Percentiles rank a stretch among this genome's conserved stretches.
phyloP scores from a whole-genome alignment of 768 basidiomycete genomes.

The Peribolospora kevripleyi region DNA sequence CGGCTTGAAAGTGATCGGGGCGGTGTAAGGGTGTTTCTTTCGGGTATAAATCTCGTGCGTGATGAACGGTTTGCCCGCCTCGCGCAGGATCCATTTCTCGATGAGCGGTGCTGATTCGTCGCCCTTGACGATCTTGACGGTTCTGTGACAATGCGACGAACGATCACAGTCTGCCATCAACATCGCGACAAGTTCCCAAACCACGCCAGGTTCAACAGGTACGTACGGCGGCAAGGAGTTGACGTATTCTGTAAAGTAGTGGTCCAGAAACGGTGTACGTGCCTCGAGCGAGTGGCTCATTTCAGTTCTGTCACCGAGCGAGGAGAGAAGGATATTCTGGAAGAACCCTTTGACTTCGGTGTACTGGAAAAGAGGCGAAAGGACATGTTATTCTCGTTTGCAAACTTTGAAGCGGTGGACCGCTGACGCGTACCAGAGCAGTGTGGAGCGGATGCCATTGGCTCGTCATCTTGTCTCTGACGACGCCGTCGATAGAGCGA shows the following conservation, averaged over 20 bases:
- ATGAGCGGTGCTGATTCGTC: constrained; percentile 1
- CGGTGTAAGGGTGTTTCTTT: no score
- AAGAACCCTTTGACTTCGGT: constrained; percentile 13
- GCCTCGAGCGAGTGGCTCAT: constrained; percentile 17
- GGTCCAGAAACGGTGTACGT: constrained; percentile 15
- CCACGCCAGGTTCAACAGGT: not conserved
- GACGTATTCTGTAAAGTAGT: constrained; percentile 14
- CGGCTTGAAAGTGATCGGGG: no score
- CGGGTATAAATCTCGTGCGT: no score
- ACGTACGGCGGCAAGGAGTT: constrained; percentile 9
- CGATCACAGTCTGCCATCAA: no score
- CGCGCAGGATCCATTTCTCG: constrained; percentile 15
- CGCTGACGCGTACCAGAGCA: no score
- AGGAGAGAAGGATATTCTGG: constrained; percentile 14
- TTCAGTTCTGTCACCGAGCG: constrained; percentile 16
- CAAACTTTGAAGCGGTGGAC: no score
- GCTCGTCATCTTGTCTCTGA: constrained; percentile 5
- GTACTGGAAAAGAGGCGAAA: no score
- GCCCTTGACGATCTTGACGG: constrained; percentile 8
- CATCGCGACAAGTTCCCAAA: not conserved
- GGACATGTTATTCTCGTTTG: no score
- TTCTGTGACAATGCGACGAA: no score
- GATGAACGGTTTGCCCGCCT: constrained; percentile 16
- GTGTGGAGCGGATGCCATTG: constrained; percentile 16
- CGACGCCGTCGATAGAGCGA: constrained; percentile 7